Evolutionary conservation across 2,329 filamentous ascomycete species (phyloP), one percentile per base, ranked within the genome.

Genomic region (Tolypocladium capitatum): DNA sequence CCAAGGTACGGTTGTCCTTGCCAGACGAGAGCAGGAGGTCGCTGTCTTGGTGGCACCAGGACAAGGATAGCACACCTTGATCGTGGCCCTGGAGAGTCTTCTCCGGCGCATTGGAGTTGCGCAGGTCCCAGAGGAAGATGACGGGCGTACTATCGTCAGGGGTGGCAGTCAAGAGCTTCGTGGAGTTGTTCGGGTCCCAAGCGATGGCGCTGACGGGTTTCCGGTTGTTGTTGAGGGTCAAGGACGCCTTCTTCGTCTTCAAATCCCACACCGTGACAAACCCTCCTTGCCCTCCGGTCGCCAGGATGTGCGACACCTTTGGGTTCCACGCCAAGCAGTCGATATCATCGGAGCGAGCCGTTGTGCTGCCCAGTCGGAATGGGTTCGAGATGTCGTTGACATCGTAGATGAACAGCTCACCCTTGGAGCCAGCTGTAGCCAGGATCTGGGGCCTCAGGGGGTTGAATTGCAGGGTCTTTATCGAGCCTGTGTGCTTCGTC

Each of bases 221-320:
- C 53, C 92, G 81, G 61, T 87, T 92, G 62, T 94, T 92, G 73
- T 96, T 98, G 54, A 98, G 74, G 33, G 90, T 96, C 67, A 98
- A 72, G 48, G 90, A 96, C 57, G 95, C 89, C 70, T 95, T 96
- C 78, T 95, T 97, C 13, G 87, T 89, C 73, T 95, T 96, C 54
- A 97, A 76, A 68, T 98, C 92, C 92, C 92, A 98, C 18, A 98
- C 91, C 2, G 92, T 97, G 33, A 97, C 90, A 60, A 97, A 94
- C 5, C 92, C 92, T 45, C 89, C 90, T 52, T 81, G 85, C 62
- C 90, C 91, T 55, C 92, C 92, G 10, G 91, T 97, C 18, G 91
- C 92, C 56, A 98, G 71, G 63, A 98, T 98, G 63, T 98, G 91
- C 14, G 91, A 81, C 38, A 97, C 91, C 70, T 94, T 97, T 62